A percentile compares a stretch with the other conserved stretches of the same genome.
phyloP scores from a whole-genome alignment of 2,329 filamentous ascomycete genomes.

The Herpomyces periplanetae region DNA sequence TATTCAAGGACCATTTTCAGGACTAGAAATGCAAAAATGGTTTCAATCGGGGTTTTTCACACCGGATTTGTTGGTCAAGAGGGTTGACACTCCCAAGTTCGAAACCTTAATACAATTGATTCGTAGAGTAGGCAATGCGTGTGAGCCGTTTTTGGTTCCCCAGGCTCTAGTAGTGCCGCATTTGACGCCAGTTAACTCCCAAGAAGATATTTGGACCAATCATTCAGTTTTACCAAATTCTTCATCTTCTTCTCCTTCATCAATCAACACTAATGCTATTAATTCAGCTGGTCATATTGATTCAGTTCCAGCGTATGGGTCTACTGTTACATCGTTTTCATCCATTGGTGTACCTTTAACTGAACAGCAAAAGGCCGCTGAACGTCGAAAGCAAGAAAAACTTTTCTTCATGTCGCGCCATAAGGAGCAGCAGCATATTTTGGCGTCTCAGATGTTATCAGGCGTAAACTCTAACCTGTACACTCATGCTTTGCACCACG shows the following conservation, averaged over 20 bases:
- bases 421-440: constrained; percentile 62
- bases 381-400: constrained; percentile 85
- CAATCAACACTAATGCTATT: not conserved
- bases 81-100: constrained; percentile 66
- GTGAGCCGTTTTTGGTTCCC: constrained; percentile 83
- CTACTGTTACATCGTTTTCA: constrained; percentile 67
- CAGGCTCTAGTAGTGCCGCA: constrained; percentile 20
- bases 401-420: constrained; percentile 88
- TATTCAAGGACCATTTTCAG: constrained; percentile 73
- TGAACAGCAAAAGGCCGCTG: constrained; percentile 86
- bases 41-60: constrained; percentile 97
- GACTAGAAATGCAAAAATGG: constrained; percentile 97
- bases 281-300: not conserved
- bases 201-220: constrained; percentile 12
- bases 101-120: constrained; percentile 84
- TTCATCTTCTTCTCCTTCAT: constrained; percentile 12
- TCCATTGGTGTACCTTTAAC: constrained; percentile 87
- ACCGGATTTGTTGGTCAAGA: constrained; percentile 68
- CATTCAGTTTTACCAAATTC: constrained; percentile 7
- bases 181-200: constrained; percentile 9
- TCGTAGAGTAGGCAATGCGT: constrained; percentile 71
- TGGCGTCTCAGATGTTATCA: no score
- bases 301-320: constrained; percentile 20
- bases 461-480: no score
- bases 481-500: no score